Base-by-base conservation (phyloP, 495 filamentous ascomycete genomes). In the Ramalina peruviana region DNA sequence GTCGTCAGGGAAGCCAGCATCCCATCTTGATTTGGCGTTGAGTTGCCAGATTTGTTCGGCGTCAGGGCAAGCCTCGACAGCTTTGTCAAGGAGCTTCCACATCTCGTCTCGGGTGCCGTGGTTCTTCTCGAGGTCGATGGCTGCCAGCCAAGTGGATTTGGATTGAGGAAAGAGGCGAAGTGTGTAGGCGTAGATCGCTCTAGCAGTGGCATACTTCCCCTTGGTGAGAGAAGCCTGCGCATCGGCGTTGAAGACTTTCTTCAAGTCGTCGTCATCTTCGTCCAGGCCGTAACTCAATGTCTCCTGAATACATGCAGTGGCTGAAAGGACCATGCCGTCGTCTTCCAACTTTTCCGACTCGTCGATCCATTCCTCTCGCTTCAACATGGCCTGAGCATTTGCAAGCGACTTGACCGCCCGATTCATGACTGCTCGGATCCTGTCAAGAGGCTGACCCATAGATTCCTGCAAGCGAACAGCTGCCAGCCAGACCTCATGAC, bases 341-440 rank as follows among this genome's bases (percentile, higher is more conserved):
- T 85, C 82, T 66, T 99, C 92, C 62, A 92, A 94, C 54, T 83
- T 87, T 62, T 97, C 89, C 0, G 92, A 93, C 64, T 97, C 87
- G 3, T 76, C 73, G 40, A 99, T 90, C 92, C 92, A 99, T 55
- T 96, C 89, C 57, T 99, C 92, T 39, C 92, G 80, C 60, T 93
- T 90, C 38, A 90, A 71, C 92, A 99, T 97, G 11, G 92, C 92
- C 36, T 87, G 88, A 52, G 94, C 87, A 54, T 82, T 82, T 17
- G 82, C 87, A 19, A 99, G 73, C n/a, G 86, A 81, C 60, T 92
- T 85, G 17, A 95, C 76, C 50, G 88, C 92, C 67, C 85, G 82
- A 55, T 88, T 92, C 87, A 99, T 95, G 16, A 97, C 85, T 55
- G 87, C 89, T 36, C 45, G 25, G 10, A 48, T 36, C 46, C 87